Evolutionary conservation across 1,284 basidiomycete genomes (phyloP), one percentile per base, ranked within the genome.

Genomic region (Microstroma glucosiphilum): DNA sequence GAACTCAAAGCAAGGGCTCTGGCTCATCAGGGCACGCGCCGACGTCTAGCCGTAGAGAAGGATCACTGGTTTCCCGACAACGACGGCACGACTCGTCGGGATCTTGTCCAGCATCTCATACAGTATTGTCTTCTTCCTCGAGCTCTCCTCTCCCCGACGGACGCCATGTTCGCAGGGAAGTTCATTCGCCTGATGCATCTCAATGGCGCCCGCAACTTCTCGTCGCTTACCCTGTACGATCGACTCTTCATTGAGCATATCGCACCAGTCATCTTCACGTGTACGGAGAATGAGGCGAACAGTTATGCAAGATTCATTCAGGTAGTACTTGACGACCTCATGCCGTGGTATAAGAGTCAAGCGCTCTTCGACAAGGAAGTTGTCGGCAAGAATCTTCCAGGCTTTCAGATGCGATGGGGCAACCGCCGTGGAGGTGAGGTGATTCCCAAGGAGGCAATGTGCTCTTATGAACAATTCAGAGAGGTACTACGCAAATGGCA

Each of bases 71-170:
- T 98, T 79, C 82, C 57, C 25, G 40, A 37, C 41, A 43, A 49
- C 23, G 49, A 23, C 4, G 40, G 26, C 41, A 51, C 58, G 59
- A 70, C 43, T 57, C 53, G 17, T 61, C 66, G 1, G 60, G 68
- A 53, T 63, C 67, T 76, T 2, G 69, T 69, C 15, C 40, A 66
- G 55, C 72, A 75, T 30, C 83, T 94, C 49, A 86, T 92, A 59
- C 91, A 96, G 76, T 86, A 93, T 75, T 98, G 96, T 79, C 85
- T 98, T 67, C 88, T 91, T 73, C 94, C 96, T 2, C 87, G 96
- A 37, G 90, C 89, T 63, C 83, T 96, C 43, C 82, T 97, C 15
- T 94, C 93, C 0, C 92, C 93, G 0, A 91, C 92, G 84, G 96
- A 98, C 79, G 96, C 96, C 11, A 88, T 94, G 60, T 98, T 89